Evolutionary conservation across 306 rosid species (phyloP), one percentile per base, ranked within the genome.

Genomic region (Alnus glutinosa): DNA sequence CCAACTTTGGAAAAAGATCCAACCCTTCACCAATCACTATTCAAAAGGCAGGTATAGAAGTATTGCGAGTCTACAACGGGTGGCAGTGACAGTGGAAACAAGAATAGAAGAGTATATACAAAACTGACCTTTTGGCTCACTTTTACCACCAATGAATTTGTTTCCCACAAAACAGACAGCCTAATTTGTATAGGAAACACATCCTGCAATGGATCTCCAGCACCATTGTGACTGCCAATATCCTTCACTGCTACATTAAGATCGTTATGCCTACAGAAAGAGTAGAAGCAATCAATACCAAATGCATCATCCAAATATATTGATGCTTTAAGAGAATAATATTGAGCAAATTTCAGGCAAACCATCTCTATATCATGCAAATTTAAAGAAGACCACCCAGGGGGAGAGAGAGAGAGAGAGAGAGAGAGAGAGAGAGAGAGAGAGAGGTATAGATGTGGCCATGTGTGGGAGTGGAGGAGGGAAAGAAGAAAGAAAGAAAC

Each of bases 171-270:
- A 79, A 88, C 90, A 81, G 77, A 83, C 70, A 94, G 86, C 85
- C 88, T 90, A 82, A 94, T 83, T 83, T 92, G 90, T 83, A 94
- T 84, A 74, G 93, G 86, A 78, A 90, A 90, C 79, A 89, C 82
- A 80, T 90, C 93, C 44, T 66, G 87, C 42, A 76, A 77, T 59
- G 75, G 61, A 74, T 87, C 88, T 76, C 87, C 97, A 30, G 79
- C 49, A 69, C 61, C 73, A 69, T 57, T 57, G 71, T 59, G 76
- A 79, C 84, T 87, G 51, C 86, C 85, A 74, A 78, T 77, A 77
- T 83, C 85, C 84, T 84, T 86, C 78, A 68, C 79, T 54, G 83
- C 86, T 76, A 85, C 44, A 75, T 76, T 58, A 34, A 78, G 83
- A 77, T 87, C 90, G 79, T 68, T 78, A 85, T 88, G 87, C 96